Evolutionary conservation across 2,329 filamentous ascomycete species (phyloP), one percentile per base, ranked within the genome.

Genomic region (Trichoderma endophyticum): DNA sequence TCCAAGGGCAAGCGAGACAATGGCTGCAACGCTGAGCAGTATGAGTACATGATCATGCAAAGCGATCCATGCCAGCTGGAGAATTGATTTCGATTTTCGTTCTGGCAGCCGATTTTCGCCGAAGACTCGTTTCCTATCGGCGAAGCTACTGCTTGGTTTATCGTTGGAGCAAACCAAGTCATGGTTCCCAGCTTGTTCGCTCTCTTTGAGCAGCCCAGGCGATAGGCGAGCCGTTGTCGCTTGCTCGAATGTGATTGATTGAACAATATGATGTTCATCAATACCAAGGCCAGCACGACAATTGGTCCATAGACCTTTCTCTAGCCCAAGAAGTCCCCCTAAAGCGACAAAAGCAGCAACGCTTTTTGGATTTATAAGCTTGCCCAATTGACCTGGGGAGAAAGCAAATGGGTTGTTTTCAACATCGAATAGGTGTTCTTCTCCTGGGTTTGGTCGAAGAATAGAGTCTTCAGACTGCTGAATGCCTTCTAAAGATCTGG

Each of bases 361-460:
- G 76, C 87, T 94, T 82, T 96, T 96, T 0, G 93, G 93, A 74
- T 95, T 95, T 66, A 94, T 84, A 7, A 96, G 83, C 82, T 95
- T 95, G 74, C 87, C 91, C 73, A 97, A 85, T 77, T 96, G 91
- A 11, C 64, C 70, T 6, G 70, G 70, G 8, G 26, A 39, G 56
- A 72, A 72, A 51, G 70, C 64, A 24, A 72, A 72, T 15, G 34
- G 34, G 8, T 63, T 72, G 28, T 69, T 34, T 11, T 69, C 56
- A 18, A 62, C 36, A n/a, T 59, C 28, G 51, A 71, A 71, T 51
- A 64, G 39, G 24, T 24, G 9, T 15, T 64, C 62, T 64, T 64
- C 62, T 24, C 62, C 62, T 18, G 39, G 39, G 51, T 64, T 28
- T 5, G 62, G 62, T 18, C n/a, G 26, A 30, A 64, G 62, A 64